phyloP scores from a whole-genome alignment of 495 filamentous ascomycete species.

The Aspergillus nanangensis region DNA sequence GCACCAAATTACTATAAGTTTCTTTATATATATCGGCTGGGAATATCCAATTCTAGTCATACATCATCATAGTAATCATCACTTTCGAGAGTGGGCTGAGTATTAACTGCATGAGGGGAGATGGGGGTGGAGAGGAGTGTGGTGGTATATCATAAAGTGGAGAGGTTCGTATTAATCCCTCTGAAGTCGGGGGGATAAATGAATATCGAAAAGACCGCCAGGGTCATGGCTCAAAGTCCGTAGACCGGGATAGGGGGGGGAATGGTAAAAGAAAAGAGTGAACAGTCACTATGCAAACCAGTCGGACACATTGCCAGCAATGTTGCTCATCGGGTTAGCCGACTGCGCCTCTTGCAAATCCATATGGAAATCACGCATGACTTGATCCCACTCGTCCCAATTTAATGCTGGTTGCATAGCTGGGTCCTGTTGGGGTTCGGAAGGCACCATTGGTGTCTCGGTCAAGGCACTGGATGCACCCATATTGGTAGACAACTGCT shows the following conservation, averaged over 20 bases:
- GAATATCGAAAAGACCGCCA: no score
- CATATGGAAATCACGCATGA: conserved; percentile 47
- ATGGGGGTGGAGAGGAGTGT: no score
- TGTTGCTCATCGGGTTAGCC: conserved; percentile 18
- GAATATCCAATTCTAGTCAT: no score
- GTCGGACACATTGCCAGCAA: conserved; percentile 26
- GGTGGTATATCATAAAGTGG: no score
- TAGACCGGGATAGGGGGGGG: no score
- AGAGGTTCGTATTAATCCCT: no score
- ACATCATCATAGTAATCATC: background rate
- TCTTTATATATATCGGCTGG: no score
- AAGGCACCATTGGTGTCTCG: conserved; percentile 4
- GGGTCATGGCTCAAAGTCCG: no score
- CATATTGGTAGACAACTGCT: background rate
- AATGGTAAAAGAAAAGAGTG: no score
- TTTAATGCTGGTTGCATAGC: conserved; percentile 16
- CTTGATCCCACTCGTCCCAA: conserved; percentile 47
- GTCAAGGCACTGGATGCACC: conserved; percentile 2
- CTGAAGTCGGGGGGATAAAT: no score
- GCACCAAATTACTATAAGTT: no score
- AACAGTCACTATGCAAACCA: conserved; percentile 23
- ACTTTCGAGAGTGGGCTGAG: no score
- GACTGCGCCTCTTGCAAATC: conserved; percentile 30
- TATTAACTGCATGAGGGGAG: background rate
- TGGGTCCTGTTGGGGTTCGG: background rate